Percentiles rank a stretch among this genome's conserved stretches.
These are phyloP conservation scores for Castanea mollissima DNA, from an alignment of 306 rosid genomes.

Conservation along the genomic window DNA sequence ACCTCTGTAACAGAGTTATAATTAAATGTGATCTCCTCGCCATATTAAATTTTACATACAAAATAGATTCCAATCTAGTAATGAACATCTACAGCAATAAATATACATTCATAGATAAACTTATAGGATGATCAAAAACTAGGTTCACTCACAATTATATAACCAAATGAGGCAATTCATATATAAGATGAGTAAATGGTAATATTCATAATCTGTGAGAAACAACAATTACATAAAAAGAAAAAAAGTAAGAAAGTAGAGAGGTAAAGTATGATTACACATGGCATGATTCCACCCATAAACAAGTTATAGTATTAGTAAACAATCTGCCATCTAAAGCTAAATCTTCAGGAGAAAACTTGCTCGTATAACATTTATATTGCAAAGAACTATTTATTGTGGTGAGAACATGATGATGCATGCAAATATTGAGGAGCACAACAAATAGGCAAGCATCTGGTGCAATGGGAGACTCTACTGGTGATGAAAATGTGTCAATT, in stretches of 20 bases:
- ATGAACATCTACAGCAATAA: conserved; percentile 89
- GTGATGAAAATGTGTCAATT: too few relatives aligned
- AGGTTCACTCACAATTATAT: background rate
- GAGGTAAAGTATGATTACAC: background rate
- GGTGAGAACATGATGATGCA: too few relatives aligned
- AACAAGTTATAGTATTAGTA: background rate
- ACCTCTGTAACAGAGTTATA: conserved; percentile 99
- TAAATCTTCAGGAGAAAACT: background rate
- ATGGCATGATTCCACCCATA: background rate
- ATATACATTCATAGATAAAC: conserved; percentile 44
- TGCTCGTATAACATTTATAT: background rate
- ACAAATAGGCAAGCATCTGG: too few relatives aligned
- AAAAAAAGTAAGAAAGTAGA: too few relatives aligned
- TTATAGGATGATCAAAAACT: background rate
- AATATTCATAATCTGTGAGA: background rate
- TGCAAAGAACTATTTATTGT: too few relatives aligned
- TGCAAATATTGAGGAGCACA: too few relatives aligned
- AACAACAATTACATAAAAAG: too few relatives aligned
- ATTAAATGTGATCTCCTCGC: conserved; percentile 94
- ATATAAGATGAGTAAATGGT: background rate
- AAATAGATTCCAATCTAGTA: conserved; percentile 96
- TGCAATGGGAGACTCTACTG: too few relatives aligned
- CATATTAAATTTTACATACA: conserved; percentile 67
- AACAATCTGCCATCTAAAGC: background rate
- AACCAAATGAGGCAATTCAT: background rate